Percentiles rank a stretch among this genome's conserved stretches.
phyloP scores from a whole-genome alignment of 2,329 filamentous ascomycete genomes.

The Talaromyces sp. region DNA sequence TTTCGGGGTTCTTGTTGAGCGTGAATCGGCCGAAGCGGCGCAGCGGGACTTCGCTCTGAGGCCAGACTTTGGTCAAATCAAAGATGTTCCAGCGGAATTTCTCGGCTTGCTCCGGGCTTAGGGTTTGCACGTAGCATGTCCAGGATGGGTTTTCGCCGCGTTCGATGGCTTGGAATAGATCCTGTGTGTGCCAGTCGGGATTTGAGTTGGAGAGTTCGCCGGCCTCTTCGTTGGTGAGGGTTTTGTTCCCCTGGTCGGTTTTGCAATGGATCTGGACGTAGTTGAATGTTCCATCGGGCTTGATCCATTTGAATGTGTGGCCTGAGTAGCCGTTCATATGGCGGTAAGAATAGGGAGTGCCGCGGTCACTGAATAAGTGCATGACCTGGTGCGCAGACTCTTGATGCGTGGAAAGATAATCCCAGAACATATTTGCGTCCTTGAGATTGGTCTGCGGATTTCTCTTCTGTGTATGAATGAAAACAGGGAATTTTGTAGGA shows the following conservation, averaged over 20 bases:
- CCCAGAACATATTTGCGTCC: slow-evolving; percentile 69
- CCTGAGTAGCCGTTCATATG: slow-evolving; percentile 67
- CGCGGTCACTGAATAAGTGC: slow-evolving; percentile 63
- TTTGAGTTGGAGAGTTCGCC: slow-evolving; percentile 53
- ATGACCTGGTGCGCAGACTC: slow-evolving; percentile 64
- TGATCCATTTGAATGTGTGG: slow-evolving; percentile 65
- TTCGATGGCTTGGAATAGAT: slow-evolving; percentile 62
- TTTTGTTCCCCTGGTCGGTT: slow-evolving; percentile 61
- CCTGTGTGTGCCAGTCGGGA: slow-evolving; percentile 61
- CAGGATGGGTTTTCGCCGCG: slow-evolving; percentile 60
- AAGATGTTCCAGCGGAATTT: slow-evolving; percentile 62
- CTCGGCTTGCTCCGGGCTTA: slow-evolving; percentile 61
- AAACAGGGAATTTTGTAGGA: slow-evolving; percentile 68
- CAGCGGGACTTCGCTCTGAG: slow-evolving; percentile 60
- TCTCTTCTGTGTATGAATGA: slow-evolving; percentile 74
- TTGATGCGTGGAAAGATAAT: slow-evolving; percentile 58
- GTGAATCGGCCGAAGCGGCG: slow-evolving; percentile 60
- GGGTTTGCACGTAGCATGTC: slow-evolving; percentile 62
- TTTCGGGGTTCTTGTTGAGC: slow-evolving; percentile 61
- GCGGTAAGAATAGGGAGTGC: slow-evolving; percentile 62
- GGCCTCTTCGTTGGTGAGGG: slow-evolving; percentile 57
- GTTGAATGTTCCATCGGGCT: slow-evolving; percentile 62
- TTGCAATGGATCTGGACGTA: slow-evolving; percentile 65
- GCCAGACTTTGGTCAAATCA: slow-evolving; percentile 68
- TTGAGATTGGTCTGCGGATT: slow-evolving; percentile 67